phyloP scores from a whole-genome alignment of 352 stramenopile species.

The Pythium grandisporangium region DNA sequence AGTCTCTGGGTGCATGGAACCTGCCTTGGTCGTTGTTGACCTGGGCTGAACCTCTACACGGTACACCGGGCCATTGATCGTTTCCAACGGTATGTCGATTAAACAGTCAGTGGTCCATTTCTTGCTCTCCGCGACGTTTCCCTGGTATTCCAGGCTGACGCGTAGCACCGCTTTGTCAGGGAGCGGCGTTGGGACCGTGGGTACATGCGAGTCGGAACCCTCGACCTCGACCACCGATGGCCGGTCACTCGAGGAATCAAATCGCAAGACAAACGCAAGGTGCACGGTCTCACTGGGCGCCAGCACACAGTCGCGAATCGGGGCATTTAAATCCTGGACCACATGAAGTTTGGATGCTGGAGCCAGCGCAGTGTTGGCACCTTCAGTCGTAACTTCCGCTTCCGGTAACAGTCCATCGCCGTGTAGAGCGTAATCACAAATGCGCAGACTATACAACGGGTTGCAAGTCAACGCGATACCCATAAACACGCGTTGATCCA shows the following conservation, averaged over 20 bases:
- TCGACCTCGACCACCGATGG: not conserved
- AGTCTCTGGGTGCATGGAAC: constrained; percentile 13
- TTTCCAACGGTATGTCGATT: constrained; percentile 17
- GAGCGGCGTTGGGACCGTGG: too few species aligned
- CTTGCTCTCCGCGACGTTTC: constrained; percentile 2
- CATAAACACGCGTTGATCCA: constrained; percentile 8
- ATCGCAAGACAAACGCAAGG: constrained; percentile 8
- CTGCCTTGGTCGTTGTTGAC: not conserved
- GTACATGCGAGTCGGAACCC: too few species aligned
- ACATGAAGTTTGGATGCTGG: not conserved
- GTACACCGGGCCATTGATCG: constrained; percentile 21
- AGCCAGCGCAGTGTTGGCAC: not conserved
- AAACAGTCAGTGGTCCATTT: constrained; percentile 5
- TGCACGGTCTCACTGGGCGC: constrained; percentile 6
- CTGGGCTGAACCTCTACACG: constrained; percentile 29
- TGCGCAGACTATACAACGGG: constrained; percentile 3
- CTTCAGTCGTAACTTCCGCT: not conserved
- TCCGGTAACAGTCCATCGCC: not conserved
- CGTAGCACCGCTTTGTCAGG: constrained; percentile 3
- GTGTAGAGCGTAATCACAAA: constrained; percentile 8
- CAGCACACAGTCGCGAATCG: constrained; percentile 5
- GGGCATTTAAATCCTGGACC: constrained; percentile 9
- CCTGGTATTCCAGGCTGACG: constrained; percentile 9
- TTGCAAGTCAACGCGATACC: constrained; percentile 12
- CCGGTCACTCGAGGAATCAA: not conserved